Evolutionary conservation across 2,329 filamentous ascomycete species (phyloP).

Genomic region (Pezicula neosporulosa): DNA sequence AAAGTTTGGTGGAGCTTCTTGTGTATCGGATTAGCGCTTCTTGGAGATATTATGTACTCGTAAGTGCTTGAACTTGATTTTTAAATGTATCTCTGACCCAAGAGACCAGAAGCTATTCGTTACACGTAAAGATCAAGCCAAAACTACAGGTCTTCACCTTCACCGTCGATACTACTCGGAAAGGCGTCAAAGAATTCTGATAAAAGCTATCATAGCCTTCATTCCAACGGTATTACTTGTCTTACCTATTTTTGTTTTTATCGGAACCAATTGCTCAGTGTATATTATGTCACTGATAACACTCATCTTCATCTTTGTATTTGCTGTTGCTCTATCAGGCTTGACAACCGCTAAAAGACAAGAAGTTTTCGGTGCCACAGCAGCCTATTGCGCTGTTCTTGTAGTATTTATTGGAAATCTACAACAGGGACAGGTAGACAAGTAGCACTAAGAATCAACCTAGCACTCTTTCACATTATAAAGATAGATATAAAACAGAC

Average conservation of each 20-base stretch:
- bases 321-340: slow-evolving; percentile 10
- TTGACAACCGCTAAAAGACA: slow-evolving; percentile 22
- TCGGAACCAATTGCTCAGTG: background rate
- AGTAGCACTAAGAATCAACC: background rate
- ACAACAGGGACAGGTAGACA: slow-evolving; percentile 1
- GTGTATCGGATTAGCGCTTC: slow-evolving; percentile 2
- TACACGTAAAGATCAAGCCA: slow-evolving; percentile 3
- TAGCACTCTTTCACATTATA: too few species aligned
- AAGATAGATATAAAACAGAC: too few species aligned
- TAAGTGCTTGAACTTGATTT: too few species aligned
- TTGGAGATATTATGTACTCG: too few species aligned
- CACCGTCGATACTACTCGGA: slow-evolving; percentile 7
- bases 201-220: slow-evolving; percentile 16
- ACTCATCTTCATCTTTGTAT: slow-evolving; percentile 14
- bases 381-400: slow-evolving; percentile 19
- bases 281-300: slow-evolving; percentile 12
- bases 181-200: background rate
- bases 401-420: slow-evolving; percentile 16
- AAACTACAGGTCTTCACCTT: background rate
- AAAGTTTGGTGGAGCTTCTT: slow-evolving; percentile 5
- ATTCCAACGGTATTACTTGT: slow-evolving; percentile 15
- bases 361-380: slow-evolving; percentile 22
- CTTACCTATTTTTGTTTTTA: slow-evolving; percentile 17
- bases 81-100: too few species aligned
- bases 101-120: background rate